A percentile compares a stretch with the other conserved stretches of the same genome.
Conservation (phyloP, 345 rosid species). For the Populus euphratica region DNA sequence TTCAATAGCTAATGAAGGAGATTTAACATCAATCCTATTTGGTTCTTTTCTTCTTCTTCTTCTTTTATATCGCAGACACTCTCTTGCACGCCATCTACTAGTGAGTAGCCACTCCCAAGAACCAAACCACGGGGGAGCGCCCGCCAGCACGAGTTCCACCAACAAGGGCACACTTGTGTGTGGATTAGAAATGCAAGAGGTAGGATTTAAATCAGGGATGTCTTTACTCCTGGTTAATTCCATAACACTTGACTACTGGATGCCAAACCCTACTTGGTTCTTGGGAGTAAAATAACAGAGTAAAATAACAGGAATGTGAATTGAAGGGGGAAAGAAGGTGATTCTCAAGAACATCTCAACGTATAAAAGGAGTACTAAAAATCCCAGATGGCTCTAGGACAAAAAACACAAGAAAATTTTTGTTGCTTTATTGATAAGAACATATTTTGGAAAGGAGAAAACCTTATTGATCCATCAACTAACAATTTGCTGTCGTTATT, state of each 20-base stretch:
- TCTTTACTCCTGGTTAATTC: no score
- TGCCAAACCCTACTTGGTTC: no score
- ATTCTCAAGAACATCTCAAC: not conserved
- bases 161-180: no score
- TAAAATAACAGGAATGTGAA: not conserved
- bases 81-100: no score
- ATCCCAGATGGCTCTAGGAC: not conserved
- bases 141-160: no score
- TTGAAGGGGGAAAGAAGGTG: not conserved
- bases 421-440: not conserved
- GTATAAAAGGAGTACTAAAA: not conserved
- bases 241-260: no score
- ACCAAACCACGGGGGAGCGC: no score
- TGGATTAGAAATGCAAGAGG: no score
- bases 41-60: not conserved
- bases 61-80: no score
- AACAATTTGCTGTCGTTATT: not conserved
- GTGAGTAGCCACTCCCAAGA: no score
- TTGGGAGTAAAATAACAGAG: not conserved
- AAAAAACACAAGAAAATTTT: not conserved
- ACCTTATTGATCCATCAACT: not conserved
- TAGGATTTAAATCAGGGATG: no score
- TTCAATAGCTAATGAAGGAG: not conserved
- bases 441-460: not conserved
- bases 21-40: not conserved